A percentile compares a stretch with the other conserved stretches of the same genome.
These are phyloP conservation scores for Glycine latifolia DNA, from an alignment of 306 rosid genomes.

Conservation along the genomic window DNA sequence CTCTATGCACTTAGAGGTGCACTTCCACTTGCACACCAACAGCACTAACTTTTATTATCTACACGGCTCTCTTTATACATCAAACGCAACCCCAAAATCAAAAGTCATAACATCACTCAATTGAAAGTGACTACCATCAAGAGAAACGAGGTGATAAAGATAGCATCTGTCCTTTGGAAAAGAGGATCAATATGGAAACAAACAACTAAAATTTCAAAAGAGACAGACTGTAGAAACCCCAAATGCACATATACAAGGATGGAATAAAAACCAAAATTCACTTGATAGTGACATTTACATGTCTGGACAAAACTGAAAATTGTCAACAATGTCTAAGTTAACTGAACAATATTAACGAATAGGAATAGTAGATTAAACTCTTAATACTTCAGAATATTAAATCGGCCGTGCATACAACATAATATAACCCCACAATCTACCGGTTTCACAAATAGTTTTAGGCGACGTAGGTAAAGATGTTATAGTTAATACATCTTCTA, in stretches of 20 bases:
- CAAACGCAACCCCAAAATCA: no score
- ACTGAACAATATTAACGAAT: not conserved
- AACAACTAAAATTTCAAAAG: no score
- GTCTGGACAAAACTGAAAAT: constrained; percentile 7
- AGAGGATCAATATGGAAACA: not conserved
- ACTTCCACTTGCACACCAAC: constrained; percentile 18
- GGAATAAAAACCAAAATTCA: no score
- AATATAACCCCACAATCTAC: not conserved
- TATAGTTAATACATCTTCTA: not conserved
- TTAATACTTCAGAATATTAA: not conserved
- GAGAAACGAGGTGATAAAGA: not conserved
- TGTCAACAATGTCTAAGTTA: not conserved
- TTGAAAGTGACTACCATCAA: constrained; percentile 31
- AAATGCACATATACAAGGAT: no score
- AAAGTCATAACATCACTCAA: not conserved
- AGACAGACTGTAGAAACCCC: no score
- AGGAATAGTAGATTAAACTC: not conserved
- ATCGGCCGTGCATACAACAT: not conserved
- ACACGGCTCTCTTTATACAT: no score
- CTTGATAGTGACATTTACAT: constrained; percentile 17
- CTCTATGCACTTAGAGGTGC: constrained; percentile 4
- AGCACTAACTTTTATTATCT: not conserved
- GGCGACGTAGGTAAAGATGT: not conserved
- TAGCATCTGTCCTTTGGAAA: not conserved
- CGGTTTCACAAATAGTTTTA: not conserved